Conservation (phyloP, 148 eudicot species). For the Polygonum maritimum region DNA sequence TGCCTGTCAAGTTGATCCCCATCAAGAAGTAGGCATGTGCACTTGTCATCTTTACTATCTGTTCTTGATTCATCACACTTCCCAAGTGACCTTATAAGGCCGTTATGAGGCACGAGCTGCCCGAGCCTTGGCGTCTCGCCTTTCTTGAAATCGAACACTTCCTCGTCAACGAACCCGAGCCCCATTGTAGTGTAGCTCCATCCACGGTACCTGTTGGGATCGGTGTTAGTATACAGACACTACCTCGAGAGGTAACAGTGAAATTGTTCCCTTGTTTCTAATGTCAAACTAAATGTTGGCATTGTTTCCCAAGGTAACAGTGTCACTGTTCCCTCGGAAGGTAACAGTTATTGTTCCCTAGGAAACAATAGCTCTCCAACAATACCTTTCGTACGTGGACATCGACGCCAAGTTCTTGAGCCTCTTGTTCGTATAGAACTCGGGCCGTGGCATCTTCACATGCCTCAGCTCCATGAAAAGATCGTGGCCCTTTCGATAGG, state of each 20-base stretch:
- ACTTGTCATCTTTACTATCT: no score
- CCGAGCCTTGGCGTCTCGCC: constrained; percentile 2
- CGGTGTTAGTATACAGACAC: no score
- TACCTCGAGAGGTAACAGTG: no score
- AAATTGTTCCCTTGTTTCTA: no score
- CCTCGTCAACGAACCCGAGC: neutral
- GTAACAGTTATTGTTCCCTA: no score
- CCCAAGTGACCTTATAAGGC: constrained; percentile 5
- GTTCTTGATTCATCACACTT: no score
- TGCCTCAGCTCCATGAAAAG: neutral
- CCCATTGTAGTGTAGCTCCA: neutral
- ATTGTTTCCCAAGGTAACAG: no score
- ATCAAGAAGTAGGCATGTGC: constrained; percentile 2
- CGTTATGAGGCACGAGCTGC: neutral
- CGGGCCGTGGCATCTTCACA: neutral
- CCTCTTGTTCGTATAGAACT: neutral
- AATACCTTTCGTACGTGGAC: neutral
- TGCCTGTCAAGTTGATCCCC: constrained; percentile 4
- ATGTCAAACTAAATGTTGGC: no score
- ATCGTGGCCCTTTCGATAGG: neutral
- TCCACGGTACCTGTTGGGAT: neutral
- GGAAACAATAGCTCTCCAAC: no score
- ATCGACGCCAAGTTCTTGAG: neutral
- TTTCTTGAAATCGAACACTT: neutral
- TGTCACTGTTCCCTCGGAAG: no score